Conservation (phyloP, 192 early-diverging fungal species). For the Entrophospora sp. region DNA sequence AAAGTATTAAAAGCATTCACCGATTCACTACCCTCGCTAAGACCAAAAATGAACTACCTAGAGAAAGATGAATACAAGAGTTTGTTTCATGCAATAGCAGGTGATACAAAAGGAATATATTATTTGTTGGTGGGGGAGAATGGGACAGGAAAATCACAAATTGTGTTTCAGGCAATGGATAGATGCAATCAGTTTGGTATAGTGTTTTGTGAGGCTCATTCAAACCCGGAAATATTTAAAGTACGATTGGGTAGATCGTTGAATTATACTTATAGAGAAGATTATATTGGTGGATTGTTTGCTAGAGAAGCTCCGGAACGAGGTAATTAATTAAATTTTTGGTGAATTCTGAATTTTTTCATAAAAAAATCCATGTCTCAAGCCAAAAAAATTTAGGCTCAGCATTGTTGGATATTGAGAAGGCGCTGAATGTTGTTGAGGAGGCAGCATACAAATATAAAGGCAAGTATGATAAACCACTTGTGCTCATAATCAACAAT, state of each 20-base stretch:
- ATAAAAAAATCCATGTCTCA: no score
- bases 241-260: conserved; percentile 5
- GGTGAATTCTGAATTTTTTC: no score
- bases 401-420: conserved; percentile 17
- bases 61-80: neutral
- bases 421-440: conserved; percentile 17
- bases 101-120: neutral
- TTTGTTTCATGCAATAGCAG: neutral
- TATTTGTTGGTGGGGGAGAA: conserved; percentile 17
- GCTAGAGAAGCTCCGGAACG: conserved; percentile 19
- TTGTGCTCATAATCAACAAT: conserved; percentile 16
- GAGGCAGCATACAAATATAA: neutral
- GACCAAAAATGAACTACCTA: neutral
- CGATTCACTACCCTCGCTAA: neutral
- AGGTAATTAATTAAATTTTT: no score
- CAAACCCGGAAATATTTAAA: conserved; percentile 19
- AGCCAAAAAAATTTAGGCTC: no score
- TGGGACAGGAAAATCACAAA: conserved; percentile 19
- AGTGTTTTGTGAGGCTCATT: conserved; percentile 20
- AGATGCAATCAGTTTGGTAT: conserved; percentile 4
- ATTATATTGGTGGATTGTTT: conserved; percentile 19
- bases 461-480: neutral
- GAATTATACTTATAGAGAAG: conserved; percentile 19
- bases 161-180: conserved; percentile 17
- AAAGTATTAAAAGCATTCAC: conserved; percentile 6